Conservation (phyloP, 2,329 filamentous ascomycete species). For the Fusarium xyrophilum region DNA sequence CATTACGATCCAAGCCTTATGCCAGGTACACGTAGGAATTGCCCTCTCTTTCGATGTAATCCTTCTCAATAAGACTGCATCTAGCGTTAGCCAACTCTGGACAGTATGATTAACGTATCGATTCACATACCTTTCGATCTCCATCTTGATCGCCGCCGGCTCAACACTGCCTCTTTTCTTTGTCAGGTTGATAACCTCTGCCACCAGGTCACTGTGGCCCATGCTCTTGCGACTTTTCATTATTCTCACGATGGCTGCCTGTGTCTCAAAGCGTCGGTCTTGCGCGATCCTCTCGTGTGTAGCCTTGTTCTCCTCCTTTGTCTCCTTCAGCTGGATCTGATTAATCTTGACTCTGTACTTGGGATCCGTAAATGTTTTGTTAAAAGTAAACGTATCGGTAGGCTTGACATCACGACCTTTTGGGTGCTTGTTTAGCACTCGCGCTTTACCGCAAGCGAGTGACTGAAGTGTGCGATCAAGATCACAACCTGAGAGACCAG, state of each 20-base stretch:
- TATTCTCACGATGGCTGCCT: conserved; percentile 94
- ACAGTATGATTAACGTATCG: background rate
- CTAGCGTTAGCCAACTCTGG: conserved; percentile 11
- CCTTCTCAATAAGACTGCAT: conserved; percentile 85
- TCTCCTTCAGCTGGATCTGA: conserved; percentile 97
- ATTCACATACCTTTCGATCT: conserved; percentile 85
- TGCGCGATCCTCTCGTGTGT: conserved; percentile 89
- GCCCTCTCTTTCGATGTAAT: conserved; percentile 85
- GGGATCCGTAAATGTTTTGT: conserved; percentile 75
- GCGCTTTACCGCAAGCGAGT: conserved; percentile 86
- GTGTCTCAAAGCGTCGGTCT: conserved; percentile 93
- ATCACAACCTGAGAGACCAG: conserved; percentile 77
- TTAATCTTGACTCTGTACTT: conserved; percentile 98
- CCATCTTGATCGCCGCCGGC: conserved; percentile 88
- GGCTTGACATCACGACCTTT: conserved; percentile 79
- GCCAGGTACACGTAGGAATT: conserved; percentile 75
- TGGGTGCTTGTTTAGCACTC: conserved; percentile 84
- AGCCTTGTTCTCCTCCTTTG: conserved; percentile 90
- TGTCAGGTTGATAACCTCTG: conserved; percentile 91
- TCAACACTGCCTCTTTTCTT: conserved; percentile 86
- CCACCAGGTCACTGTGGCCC: conserved; percentile 83
- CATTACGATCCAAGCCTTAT: conserved; percentile 45
- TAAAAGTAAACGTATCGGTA: conserved; percentile 86
- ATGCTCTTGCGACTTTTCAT: conserved; percentile 95
- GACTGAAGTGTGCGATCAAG: conserved; percentile 92